Percentiles rank a stretch among this genome's conserved stretches.
These are phyloP conservation scores for Cubamyces lactineus DNA, from an alignment of 768 basidiomycete genomes.

Conservation along the genomic window DNA sequence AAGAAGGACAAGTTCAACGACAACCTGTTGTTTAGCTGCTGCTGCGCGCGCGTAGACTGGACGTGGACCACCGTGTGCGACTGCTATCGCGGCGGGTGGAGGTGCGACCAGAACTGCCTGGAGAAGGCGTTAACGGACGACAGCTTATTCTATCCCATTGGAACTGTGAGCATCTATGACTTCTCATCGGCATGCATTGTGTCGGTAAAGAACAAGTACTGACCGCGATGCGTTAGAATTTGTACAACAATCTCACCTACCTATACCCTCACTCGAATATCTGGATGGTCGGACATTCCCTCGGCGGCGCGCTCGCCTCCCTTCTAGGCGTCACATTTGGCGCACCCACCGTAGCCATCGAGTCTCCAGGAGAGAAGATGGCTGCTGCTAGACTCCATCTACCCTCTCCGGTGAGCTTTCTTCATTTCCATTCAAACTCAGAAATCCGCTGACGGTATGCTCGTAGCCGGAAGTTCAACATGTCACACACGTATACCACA, in stretches of 20 bases:
- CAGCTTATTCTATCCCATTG: constrained; percentile 87
- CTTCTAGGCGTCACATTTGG: constrained; percentile 91
- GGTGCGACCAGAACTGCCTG: constrained; percentile 81
- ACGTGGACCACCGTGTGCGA: constrained; percentile 94
- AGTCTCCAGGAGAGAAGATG: constrained; percentile 85
- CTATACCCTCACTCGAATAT: constrained; percentile 91
- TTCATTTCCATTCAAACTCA: background rate
- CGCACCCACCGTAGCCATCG: constrained; percentile 83
- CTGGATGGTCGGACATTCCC: constrained; percentile 82
- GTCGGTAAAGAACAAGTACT: background rate
- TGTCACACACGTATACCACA: constrained; percentile 91
- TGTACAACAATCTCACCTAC: constrained; percentile 93
- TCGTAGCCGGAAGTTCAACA: constrained; percentile 71
- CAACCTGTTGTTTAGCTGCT: constrained; percentile 91
- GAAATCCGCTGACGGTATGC: background rate
- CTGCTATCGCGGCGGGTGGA: constrained; percentile 79
- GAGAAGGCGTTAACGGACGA: constrained; percentile 77
- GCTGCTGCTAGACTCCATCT: constrained; percentile 83
- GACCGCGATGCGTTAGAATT: constrained; percentile 53
- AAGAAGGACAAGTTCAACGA: constrained; percentile 95
- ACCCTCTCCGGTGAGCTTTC: constrained; percentile 69
- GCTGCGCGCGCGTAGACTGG: constrained; percentile 91
- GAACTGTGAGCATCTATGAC: constrained; percentile 60
- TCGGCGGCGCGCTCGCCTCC: constrained; percentile 75
- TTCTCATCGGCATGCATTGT: background rate